A percentile compares a stretch with the other conserved stretches of the same genome.
Conservation (phyloP, 352 stramenopile species). For the Pythium rhizo-oryzae region DNA sequence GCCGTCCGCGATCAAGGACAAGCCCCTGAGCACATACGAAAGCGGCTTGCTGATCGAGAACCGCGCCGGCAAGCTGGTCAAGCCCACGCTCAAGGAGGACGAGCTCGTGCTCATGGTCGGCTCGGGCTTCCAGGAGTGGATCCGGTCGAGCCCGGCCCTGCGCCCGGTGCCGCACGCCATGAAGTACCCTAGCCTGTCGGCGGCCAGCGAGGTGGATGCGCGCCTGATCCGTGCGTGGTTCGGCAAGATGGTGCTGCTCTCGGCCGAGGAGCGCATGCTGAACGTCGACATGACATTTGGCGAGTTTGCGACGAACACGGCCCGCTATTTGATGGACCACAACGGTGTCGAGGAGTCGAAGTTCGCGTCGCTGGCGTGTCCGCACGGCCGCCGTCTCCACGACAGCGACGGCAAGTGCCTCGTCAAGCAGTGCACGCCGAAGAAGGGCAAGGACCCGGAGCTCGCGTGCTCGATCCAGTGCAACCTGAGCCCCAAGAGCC, state of each 20-base stretch:
- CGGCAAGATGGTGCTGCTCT: slow-evolving; percentile 46
- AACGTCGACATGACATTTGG: slow-evolving; percentile 37
- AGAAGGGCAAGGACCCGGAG: slow-evolving; percentile 25
- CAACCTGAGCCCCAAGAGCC: slow-evolving; percentile 34
- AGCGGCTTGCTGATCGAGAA: slow-evolving; percentile 38
- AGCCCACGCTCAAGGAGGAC: slow-evolving; percentile 34
- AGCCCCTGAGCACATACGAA: slow-evolving; percentile 12
- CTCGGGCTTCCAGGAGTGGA: slow-evolving; percentile 36
- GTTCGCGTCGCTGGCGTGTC: slow-evolving; percentile 38
- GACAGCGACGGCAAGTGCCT: slow-evolving; percentile 29
- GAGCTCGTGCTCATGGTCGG: slow-evolving; percentile 46
- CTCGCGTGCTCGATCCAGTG: slow-evolving; percentile 41
- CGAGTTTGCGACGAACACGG: slow-evolving; percentile 26
- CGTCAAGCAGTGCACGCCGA: slow-evolving; percentile 35
- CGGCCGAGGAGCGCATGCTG: slow-evolving; percentile 28
- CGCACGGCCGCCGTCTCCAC: slow-evolving; percentile 26
- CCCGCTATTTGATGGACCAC: slow-evolving; percentile 22
- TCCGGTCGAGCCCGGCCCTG: slow-evolving; percentile 27
- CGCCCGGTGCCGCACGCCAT: slow-evolving; percentile 40
- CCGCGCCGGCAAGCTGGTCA: slow-evolving; percentile 29
- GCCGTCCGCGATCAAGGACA: not conserved
- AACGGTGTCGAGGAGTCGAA: slow-evolving; percentile 12
- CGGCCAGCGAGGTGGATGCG: not conserved
- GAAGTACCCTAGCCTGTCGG: slow-evolving; percentile 25
- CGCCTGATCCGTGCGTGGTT: slow-evolving; percentile 40